Percentiles rank a stretch among this genome's conserved stretches.
These are phyloP conservation scores for Saccharomycopsis fermentans DNA, from an alignment of 805 yeast genomes.

Conservation along the genomic window DNA sequence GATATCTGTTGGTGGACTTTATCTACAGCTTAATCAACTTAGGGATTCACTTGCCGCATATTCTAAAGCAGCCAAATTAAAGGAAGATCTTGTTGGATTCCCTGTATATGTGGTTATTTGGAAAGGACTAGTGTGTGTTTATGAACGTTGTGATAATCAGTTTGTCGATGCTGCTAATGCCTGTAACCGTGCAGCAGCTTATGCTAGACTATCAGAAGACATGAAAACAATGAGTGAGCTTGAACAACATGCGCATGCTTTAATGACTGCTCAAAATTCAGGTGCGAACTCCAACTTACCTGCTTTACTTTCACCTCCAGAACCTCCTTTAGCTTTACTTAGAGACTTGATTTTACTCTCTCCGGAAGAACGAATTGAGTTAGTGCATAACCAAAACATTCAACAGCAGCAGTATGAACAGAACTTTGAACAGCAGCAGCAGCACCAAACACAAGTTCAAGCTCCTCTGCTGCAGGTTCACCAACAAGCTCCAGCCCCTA, in stretches of 20 bases:
- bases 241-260: constrained; percentile 34
- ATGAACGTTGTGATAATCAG: constrained; percentile 55
- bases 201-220: constrained; percentile 40
- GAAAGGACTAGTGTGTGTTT: constrained; percentile 55
- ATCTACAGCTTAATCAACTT: constrained; percentile 47
- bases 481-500: constrained; percentile 21
- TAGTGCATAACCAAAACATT: constrained; percentile 4
- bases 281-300: constrained; percentile 37
- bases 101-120: constrained; percentile 44
- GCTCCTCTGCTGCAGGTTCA: constrained; percentile 22
- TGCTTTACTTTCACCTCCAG: constrained; percentile 35
- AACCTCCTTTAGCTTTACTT: constrained; percentile 31
- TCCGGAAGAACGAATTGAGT: constrained; percentile 27
- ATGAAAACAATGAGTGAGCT: constrained; percentile 30
- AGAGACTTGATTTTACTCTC: constrained; percentile 26
- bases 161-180: constrained; percentile 52
- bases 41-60: constrained; percentile 61
- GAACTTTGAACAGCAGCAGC: constrained; percentile 17
- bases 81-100: constrained; percentile 36
- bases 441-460: constrained; percentile 11
- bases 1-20: constrained; percentile 56
- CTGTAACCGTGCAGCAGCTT: constrained; percentile 39
- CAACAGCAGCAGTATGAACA: constrained; percentile 19
- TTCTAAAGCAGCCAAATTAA: constrained; percentile 50
- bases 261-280: constrained; percentile 30